phyloP scores from a whole-genome alignment of 768 basidiomycete genomes.

The Termitomyces bulborhizus region DNA sequence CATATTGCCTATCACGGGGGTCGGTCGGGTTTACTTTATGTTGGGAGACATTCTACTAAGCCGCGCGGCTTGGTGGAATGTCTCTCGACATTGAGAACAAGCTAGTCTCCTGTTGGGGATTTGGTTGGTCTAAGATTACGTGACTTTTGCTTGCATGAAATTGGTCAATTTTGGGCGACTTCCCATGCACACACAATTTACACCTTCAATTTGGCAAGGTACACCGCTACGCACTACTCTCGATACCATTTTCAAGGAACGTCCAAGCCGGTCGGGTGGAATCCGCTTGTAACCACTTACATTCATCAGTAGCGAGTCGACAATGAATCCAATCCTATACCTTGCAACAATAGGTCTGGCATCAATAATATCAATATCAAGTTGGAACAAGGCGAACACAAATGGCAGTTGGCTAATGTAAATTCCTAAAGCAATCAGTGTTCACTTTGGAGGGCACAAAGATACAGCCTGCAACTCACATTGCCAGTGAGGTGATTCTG shows the following conservation, averaged over 20 bases:
- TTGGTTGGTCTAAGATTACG: background rate
- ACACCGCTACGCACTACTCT: conserved; percentile 4
- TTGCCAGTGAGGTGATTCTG: conserved; percentile 54
- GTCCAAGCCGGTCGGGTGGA: conserved; percentile 41
- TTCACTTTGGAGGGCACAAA: background rate
- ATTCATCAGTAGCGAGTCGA: background rate
- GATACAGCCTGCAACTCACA: no score
- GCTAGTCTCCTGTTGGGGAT: background rate
- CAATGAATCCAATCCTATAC: conserved; percentile 15
- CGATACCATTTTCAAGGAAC: conserved; percentile 34
- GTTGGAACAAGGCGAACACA: conserved; percentile 16
- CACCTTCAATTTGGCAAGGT: background rate
- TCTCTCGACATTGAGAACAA: no score
- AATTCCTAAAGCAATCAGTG: conserved; percentile 21
- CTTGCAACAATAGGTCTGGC: conserved; percentile 39
- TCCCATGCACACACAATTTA: background rate
- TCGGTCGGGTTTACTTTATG: no score
- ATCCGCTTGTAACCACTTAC: conserved; percentile 26
- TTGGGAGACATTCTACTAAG: no score
- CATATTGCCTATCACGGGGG: no score
- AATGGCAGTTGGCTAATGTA: conserved; percentile 40
- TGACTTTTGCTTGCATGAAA: background rate
- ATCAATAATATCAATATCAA: conserved; percentile 23
- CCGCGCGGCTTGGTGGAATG: no score
- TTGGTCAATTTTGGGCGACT: background rate